Evolutionary conservation across 2,329 filamentous ascomycete genomes (phyloP), one percentile per base, ranked within the genome.

Genomic region (Helminthosporium solani): DNA sequence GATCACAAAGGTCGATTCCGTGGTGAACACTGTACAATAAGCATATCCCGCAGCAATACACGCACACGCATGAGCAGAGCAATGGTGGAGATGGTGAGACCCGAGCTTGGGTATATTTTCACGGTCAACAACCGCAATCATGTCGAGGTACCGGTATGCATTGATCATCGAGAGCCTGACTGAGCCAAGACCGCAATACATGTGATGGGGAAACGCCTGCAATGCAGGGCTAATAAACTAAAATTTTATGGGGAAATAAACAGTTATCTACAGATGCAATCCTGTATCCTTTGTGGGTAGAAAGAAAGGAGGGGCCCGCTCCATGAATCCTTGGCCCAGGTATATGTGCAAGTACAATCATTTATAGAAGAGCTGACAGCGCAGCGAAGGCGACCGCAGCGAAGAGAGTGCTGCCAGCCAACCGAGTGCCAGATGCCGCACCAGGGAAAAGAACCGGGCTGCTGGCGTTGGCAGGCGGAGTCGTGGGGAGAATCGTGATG

Each of bases 381-480:
- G 56, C 28, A 14, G 56, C 61, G 23, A 64, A 35, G 7, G 49
- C 47, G 8, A 56, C 23, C 2, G 58, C 56, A 18, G 46, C 56
- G 12, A 65, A 21, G 28, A 64, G 30, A 7, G 60, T 61, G 42
- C 50, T 40, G 18, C 45, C 40, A 28, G 53, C 52, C 11, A 47
- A 37, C 39, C 51, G 54, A 12, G 53, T 25, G 45, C 40, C 57
- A 33, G 47, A 49, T 2, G 56, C 64, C 27, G 55, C 58, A 23
- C 66, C 64, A 3, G 49, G 36, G 40, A 68, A 69, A 40, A 41
- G 33, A 11, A 55, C 42, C 18, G 44, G 39, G 37, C 45, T 66
- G 53, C 42, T 51, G 7, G 30, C 5, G 46, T 58, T 67, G 49
- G 52, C 57, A 49, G 64, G 53, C 21, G 46, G 36, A 9, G 40